phyloP scores from a whole-genome alignment of 2,329 filamentous ascomycete species.

The Cercospora sojina region DNA sequence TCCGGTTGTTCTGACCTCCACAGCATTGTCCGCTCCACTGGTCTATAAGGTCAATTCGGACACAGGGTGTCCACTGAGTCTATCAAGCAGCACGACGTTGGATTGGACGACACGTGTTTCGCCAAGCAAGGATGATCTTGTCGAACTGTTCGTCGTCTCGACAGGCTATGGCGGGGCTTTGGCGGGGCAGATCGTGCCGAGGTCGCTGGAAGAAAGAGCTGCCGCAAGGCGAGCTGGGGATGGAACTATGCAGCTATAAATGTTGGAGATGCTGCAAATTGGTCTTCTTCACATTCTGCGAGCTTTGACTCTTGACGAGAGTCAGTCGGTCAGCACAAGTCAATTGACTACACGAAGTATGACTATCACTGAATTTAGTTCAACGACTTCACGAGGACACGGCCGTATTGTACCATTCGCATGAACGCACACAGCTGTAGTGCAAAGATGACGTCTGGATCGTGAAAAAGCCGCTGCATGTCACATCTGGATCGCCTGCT shows the following conservation, averaged over 20 bases:
- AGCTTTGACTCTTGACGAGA: no score
- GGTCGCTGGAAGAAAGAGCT: slow-evolving; percentile 3
- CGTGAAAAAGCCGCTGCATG: background rate
- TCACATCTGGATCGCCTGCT: background rate
- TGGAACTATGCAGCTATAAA: background rate
- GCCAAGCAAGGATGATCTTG: background rate
- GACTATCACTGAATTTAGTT: background rate
- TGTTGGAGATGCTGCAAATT: background rate
- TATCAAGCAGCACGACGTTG: background rate
- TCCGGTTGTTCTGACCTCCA: slow-evolving; percentile 44
- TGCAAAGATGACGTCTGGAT: background rate
- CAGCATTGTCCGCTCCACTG: slow-evolving; percentile 12
- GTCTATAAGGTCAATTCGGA: background rate
- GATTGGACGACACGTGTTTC: background rate
- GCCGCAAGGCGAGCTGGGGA: background rate
- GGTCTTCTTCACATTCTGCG: no score
- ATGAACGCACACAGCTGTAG: background rate
- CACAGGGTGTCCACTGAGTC: background rate
- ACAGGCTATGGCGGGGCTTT: background rate
- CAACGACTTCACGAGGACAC: background rate
- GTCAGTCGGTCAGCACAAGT: background rate
- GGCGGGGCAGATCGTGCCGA: slow-evolving; percentile 1
- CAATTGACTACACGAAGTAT: background rate
- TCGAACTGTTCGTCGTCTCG: background rate
- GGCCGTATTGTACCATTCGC: background rate